Evolutionary conservation across 805 yeast species (phyloP).

Genomic region (Lipomyces kockii): DNA sequence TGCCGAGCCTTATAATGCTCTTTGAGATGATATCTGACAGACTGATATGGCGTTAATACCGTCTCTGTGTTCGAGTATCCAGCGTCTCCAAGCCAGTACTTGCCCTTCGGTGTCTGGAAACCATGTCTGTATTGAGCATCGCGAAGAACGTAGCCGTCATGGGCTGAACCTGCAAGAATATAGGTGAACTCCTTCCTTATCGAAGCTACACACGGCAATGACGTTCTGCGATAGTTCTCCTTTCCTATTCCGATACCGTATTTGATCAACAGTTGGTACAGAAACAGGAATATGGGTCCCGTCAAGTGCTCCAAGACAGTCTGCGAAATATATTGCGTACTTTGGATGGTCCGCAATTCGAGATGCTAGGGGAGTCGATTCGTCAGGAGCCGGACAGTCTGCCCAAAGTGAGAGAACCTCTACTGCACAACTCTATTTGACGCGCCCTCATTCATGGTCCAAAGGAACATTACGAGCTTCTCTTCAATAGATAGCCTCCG

Average conservation of each 20-base stretch:
- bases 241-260: neutral
- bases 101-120: neutral
- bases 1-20: neutral
- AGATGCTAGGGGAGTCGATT: slow-evolving; percentile 1
- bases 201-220: neutral
- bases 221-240: neutral
- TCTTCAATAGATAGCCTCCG: neutral
- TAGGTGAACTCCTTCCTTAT: neutral
- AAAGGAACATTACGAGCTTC: neutral
- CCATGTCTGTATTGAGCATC: slow-evolving; percentile 2
- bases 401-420: neutral
- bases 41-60: neutral
- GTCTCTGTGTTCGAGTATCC: neutral
- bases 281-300: slow-evolving; percentile 1
- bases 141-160: neutral
- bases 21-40: neutral
- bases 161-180: neutral
- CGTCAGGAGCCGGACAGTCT: neutral
- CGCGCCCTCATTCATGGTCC: slow-evolving; percentile 1
- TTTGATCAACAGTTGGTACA: neutral
- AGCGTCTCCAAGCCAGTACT: neutral
- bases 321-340: neutral
- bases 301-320: neutral
- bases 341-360: neutral
- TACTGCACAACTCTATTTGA: neutral